Evolutionary conservation across 148 eudicot genomes (phyloP), one percentile per base, ranked within the genome.

Genomic region (Pouteria glomerata): DNA sequence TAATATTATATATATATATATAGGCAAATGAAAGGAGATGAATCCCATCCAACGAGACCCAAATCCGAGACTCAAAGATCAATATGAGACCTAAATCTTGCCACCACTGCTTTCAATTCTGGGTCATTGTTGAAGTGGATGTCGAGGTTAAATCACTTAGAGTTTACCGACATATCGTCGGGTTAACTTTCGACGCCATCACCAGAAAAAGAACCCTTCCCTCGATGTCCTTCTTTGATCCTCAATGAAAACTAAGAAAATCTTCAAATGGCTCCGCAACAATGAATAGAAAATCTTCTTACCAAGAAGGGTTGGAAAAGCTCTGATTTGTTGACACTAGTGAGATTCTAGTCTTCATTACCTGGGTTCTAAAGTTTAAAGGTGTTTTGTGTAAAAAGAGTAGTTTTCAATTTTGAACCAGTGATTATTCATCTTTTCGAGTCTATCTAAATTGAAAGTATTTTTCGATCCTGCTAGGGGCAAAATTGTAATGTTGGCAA

Each of bases 261-360:
- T 94, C 98, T 75, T 94, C 98, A 66, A 94, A 88, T 1, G 98
- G 98, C 83, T 94, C 97, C 5, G 96, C 87, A 48, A 88, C 98
- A 34, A 94, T 97, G 80, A 94, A 94, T 53, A 94, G 77, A 77
- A 91, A 86, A 73, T 94, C 98, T 47, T 94, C 97, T 45, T 89
- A 86, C 97, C 98, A 94, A 10, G 64, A 74, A 2, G 97, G 96
- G 68, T 84, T 89, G 0, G 84, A 81, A 0, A 89, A 73, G 74
- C 75, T 82, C 62, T 90, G 78, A 23, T 68, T 86, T 0, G 80
- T 44, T n/a, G n/a, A n/a, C n/a, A n/a, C n/a, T n/a, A n/a, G n/a
- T 7, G 79, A 55, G n/a, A 85, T 79, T 75, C 93, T 79, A 15
- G 98, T 91, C 67, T 87, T 86, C 58, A 88, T 56, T 33, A 89